Percentiles rank a stretch among this genome's conserved stretches.
phyloP scores from a whole-genome alignment of 2,329 filamentous ascomycete genomes.

The Curvularia hawaiiensis region DNA sequence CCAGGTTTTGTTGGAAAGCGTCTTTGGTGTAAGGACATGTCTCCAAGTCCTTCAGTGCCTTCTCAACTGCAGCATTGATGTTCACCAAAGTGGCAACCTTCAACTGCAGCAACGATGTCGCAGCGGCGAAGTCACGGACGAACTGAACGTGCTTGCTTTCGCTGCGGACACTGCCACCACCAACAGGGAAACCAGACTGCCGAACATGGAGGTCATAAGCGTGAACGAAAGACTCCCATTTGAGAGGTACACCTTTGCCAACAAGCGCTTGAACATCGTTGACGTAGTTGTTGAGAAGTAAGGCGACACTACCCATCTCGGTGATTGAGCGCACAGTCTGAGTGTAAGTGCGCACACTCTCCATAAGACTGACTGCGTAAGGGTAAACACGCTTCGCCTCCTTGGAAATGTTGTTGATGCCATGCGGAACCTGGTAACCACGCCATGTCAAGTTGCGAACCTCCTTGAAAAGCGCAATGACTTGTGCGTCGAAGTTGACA shows the following conservation, averaged over 20 bases:
- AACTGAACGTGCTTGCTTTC: conserved; percentile 97
- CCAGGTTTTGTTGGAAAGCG: conserved; percentile 80
- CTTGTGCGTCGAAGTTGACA: conserved; percentile 96
- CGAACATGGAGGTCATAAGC: conserved; percentile 90
- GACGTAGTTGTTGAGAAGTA: conserved; percentile 87
- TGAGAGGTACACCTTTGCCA: conserved; percentile 82
- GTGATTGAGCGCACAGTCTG: conserved; percentile 86
- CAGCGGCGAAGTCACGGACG: conserved; percentile 87
- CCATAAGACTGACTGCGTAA: conserved; percentile 97
- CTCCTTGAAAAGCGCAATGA: conserved; percentile 98
- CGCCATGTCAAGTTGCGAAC: conserved; percentile 95
- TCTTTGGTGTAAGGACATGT: conserved; percentile 80
- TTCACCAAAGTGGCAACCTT: conserved; percentile 81
- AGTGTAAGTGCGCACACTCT: conserved; percentile 91
- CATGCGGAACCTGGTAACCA: conserved; percentile 90
- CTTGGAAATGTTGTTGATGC: conserved; percentile 94
- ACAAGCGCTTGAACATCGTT: conserved; percentile 88
- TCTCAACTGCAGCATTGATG: conserved; percentile 82
- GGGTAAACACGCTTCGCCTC: conserved; percentile 99
- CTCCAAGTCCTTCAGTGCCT: conserved; percentile 80
- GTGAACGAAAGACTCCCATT: conserved; percentile 98
- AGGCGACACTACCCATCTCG: conserved; percentile 84
- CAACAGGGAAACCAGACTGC: conserved; percentile 63
- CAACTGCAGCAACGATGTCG: conserved; percentile 83
- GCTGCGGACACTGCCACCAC: conserved; percentile 60